A percentile compares a stretch with the other conserved stretches of the same genome.
Conservation (phyloP, 2,329 filamentous ascomycete genomes). For the Trichoderma harzianum region DNA sequence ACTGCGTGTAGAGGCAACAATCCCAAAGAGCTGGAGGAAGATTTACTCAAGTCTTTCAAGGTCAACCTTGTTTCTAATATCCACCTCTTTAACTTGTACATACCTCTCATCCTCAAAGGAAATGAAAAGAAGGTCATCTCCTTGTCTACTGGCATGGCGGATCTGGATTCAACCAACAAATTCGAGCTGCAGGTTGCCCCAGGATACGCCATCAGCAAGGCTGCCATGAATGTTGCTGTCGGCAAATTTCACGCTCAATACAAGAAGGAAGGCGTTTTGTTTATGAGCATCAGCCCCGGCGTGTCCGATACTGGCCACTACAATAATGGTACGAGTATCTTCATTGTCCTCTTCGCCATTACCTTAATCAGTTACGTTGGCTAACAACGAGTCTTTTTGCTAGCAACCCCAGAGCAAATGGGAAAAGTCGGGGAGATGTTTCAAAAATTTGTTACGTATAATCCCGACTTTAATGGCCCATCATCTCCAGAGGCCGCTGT, state of each 20-base stretch:
- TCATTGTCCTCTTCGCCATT: too few species aligned
- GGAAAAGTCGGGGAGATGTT: background rate
- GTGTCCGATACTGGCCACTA: background rate
- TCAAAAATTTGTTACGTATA: background rate
- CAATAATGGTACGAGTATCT: background rate
- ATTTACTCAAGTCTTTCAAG: background rate
- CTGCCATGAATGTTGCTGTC: background rate
- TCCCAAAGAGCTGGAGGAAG: background rate
- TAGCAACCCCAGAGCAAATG: background rate
- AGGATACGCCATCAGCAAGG: conserved; percentile 1
- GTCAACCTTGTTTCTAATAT: background rate
- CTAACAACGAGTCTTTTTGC: background rate
- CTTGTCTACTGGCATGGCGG: conserved; percentile 2
- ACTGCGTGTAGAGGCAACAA: background rate
- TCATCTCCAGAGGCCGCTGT: background rate
- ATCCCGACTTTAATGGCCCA: background rate
- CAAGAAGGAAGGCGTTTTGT: background rate
- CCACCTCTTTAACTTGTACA: background rate
- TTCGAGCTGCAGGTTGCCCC: background rate
- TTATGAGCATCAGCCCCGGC: background rate
- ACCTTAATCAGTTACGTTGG: background rate
- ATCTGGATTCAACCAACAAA: background rate
- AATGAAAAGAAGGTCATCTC: background rate
- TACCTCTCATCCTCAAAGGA: background rate
- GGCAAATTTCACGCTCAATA: background rate